Base-by-base conservation (phyloP, 1,284 basidiomycete species). In the Hypsizygus ulmarius region DNA sequence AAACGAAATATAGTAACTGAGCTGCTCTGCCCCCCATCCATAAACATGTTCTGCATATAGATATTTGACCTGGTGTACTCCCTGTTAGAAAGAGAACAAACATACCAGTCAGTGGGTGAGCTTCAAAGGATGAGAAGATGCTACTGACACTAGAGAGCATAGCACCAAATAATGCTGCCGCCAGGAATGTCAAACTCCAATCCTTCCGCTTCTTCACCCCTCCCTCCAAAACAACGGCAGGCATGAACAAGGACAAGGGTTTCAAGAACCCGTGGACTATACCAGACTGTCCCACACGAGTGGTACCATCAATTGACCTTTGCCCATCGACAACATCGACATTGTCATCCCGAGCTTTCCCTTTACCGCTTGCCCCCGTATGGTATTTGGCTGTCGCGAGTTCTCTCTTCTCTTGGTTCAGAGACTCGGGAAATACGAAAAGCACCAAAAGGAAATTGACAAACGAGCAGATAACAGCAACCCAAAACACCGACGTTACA, bases 1-100 rank as follows among this genome's bases (percentile, higher is more conserved):
- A 43, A 76, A 66, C 1, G 75, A 78, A 51, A 80, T 78, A 50
- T 78, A 80, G 54, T 76, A 73, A 47, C 70, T 68, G 39, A 78
- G 67, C 53, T 73, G 70, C 52, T 73, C 70, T 12, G 72, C 70
- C 30, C 64, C 69, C 78, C 78, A 79, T 42, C 65, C 67, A 53
- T 77, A 80, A 4, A 70, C 66, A 53, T 79, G 75, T 45, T 65
- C 70, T 1, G 73, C 77, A 57, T 80, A 80, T 43, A 79, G 59
- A 59, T 78, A 80, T 57, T 78, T 79, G 55, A 79, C 66, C 56
- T 77, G 76, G 51, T 72, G 75, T 30, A 78, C 58, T 39, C 77
- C 76, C 75, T 78, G 47, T 27, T n/a, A n/a, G n/a, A n/a, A n/a
- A 49, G 43, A 42, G 8, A 33, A 28, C 32, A 40, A 12, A 32